Percentiles rank a stretch among this genome's conserved stretches.
phyloP scores from a whole-genome alignment of 2,329 filamentous ascomycete species.

The Geoglossum cookeanum region DNA sequence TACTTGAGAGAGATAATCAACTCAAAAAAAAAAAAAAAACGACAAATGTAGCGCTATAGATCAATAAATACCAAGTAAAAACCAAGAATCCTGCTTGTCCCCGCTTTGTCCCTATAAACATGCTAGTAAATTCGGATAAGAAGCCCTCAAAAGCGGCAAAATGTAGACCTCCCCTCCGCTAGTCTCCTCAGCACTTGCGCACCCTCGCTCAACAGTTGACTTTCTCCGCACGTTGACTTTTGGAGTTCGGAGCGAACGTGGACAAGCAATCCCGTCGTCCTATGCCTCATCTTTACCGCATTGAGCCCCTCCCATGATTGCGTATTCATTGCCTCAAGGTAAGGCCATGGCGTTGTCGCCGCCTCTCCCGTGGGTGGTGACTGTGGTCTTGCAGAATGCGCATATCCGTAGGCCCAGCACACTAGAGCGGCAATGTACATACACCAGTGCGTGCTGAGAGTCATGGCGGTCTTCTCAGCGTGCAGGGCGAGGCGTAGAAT shows the following conservation, averaged over 20 bases:
- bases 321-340: constrained; percentile 1
- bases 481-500: background rate
- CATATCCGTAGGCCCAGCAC: constrained; percentile 3
- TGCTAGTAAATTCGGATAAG: background rate
- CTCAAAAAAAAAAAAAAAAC: no score
- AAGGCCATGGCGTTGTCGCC: background rate
- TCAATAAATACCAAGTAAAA: no score
- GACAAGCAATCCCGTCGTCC: background rate
- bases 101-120: background rate
- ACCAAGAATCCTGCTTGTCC: no score
- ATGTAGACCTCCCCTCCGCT: background rate
- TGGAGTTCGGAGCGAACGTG: background rate
- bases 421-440: background rate
- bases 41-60: no score
- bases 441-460: background rate
- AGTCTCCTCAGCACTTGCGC: background rate
- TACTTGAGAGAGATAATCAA: no score
- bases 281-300: background rate
- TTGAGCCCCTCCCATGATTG: background rate
- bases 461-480: background rate
- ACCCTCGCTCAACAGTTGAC: background rate
- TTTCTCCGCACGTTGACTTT: background rate
- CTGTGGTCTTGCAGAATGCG: background rate
- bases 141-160: background rate
- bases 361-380: background rate